Percentiles rank a stretch among this genome's conserved stretches.
phyloP scores from a whole-genome alignment of 176 grass and related monocot species.

The Puya raimondii region DNA sequence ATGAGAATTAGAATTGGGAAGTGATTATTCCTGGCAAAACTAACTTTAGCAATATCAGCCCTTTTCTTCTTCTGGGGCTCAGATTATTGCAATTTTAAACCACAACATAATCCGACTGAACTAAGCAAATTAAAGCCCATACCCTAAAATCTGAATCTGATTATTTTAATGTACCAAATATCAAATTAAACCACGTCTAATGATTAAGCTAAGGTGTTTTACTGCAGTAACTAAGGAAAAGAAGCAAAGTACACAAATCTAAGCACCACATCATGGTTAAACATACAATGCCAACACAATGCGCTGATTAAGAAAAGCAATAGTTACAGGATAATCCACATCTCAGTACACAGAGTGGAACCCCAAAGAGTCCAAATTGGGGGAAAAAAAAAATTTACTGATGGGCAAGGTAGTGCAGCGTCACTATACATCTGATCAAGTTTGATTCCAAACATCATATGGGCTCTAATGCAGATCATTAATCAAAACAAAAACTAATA shows the following conservation, averaged over 20 bases:
- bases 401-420: not conserved
- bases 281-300: not conserved
- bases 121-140: no score
- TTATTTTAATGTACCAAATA: no score
- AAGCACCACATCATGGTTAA: not conserved
- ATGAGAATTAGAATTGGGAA: no score
- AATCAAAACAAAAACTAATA: not conserved
- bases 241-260: not conserved
- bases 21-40: no score
- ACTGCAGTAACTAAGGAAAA: not conserved
- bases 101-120: no score
- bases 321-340: not conserved
- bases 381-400: not conserved
- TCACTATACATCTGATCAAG: not conserved
- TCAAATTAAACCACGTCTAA: no score
- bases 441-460: not conserved
- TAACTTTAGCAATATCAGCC: no score
- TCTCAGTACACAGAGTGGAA: not conserved
- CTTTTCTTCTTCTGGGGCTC: no score
- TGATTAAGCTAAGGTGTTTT: no score
- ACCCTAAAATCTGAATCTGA: no score
- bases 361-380: not conserved
- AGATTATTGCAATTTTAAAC: no score
- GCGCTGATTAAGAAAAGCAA: not conserved
- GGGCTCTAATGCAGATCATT: conserved; percentile 2